phyloP scores from a whole-genome alignment of 1,139 yeast species.

The Taphrina wiesneri region DNA sequence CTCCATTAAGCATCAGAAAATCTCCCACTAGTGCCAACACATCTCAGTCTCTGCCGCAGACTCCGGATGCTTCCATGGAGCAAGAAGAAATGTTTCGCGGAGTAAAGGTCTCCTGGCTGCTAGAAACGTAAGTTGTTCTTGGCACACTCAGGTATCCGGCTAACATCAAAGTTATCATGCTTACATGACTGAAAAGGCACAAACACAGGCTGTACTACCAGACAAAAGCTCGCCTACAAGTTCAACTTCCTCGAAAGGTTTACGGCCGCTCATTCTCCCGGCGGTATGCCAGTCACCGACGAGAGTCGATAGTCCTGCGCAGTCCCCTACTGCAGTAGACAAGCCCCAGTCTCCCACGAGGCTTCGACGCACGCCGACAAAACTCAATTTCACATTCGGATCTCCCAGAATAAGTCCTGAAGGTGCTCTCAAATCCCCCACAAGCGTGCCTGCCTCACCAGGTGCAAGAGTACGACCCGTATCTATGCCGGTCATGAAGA shows the following conservation, averaged over 20 bases:
- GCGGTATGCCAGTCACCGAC: neutral
- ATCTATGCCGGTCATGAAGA: neutral
- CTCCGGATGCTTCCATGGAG: neutral
- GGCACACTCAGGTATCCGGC: neutral
- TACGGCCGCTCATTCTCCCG: slow-evolving; percentile 8
- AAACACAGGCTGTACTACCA: neutral
- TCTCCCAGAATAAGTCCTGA: neutral
- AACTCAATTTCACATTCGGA: neutral
- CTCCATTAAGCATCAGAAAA: neutral
- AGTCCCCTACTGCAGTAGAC: neutral
- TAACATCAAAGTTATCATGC: slow-evolving; percentile 6
- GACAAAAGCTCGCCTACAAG: neutral
- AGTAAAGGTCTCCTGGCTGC: slow-evolving; percentile 27
- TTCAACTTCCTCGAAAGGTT: neutral
- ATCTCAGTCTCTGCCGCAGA: neutral
- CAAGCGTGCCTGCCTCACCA: neutral
- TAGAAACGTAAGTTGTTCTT: neutral
- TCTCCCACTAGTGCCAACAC: neutral
- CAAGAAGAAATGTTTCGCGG: slow-evolving; percentile 25
- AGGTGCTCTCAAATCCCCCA: slow-evolving; percentile 1
- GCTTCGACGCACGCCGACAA: slow-evolving; percentile 6
- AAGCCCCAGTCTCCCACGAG: neutral
- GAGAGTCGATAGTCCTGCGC: neutral
- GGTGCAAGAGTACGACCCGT: neutral
- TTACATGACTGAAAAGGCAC: neutral